Evolutionary conservation across 129 eudicot species (phyloP).

Genomic region (Escallonia rubra): DNA sequence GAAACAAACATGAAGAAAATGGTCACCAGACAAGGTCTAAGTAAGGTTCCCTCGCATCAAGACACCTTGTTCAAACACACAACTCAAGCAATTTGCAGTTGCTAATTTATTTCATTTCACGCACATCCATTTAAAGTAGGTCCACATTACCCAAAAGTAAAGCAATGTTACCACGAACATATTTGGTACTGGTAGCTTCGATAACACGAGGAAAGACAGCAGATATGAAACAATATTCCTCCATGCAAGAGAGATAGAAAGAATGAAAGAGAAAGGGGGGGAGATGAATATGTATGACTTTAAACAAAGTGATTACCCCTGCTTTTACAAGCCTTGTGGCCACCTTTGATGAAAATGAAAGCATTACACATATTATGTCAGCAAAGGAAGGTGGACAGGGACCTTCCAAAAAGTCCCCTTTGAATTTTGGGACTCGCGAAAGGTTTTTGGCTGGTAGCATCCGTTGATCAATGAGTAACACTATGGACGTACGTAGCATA

Average conservation of each 20-base stretch:
- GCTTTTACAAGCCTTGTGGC: slow-evolving; percentile 15
- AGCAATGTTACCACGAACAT: too few relatives aligned
- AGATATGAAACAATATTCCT: slow-evolving; percentile 1
- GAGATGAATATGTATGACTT: slow-evolving; percentile 8
- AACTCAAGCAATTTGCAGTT: too few relatives aligned
- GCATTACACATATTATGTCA: slow-evolving; percentile 8
- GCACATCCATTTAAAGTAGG: too few relatives aligned
- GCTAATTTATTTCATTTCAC: too few relatives aligned
- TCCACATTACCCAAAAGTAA: too few relatives aligned
- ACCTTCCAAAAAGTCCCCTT: slow-evolving; percentile 10
- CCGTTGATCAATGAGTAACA: too few relatives aligned
- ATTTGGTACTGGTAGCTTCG: not conserved
- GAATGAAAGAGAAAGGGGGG: too few relatives aligned
- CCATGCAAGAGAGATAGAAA: slow-evolving; percentile 2
- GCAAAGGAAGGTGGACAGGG: not conserved
- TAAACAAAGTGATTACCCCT: slow-evolving; percentile 21
- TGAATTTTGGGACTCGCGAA: slow-evolving; percentile 7
- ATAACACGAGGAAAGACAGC: slow-evolving; percentile 3
- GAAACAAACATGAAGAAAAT: too few relatives aligned
- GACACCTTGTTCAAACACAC: too few relatives aligned
- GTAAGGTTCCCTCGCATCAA: too few relatives aligned
- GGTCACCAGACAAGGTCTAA: too few relatives aligned
- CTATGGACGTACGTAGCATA: too few relatives aligned
- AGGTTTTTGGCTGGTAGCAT: not conserved
- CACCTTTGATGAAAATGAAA: slow-evolving; percentile 24